Conservation (phyloP, 805 yeast genomes). For the Sugiyamaella floridensis region DNA sequence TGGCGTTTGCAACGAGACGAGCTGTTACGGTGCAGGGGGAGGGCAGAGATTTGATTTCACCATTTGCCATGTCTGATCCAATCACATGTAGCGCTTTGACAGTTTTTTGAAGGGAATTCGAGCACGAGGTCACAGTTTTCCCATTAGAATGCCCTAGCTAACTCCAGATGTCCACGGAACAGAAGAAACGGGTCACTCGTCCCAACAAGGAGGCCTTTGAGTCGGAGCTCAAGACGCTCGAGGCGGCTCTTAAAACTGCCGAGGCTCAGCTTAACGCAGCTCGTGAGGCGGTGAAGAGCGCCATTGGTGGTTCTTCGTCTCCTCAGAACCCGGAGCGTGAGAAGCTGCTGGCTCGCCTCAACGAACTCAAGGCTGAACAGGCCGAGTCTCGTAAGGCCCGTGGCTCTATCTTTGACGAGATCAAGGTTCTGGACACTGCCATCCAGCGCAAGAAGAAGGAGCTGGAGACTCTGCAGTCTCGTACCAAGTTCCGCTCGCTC, state of each 20-base stretch:
- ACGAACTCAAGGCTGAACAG: conserved; percentile 38
- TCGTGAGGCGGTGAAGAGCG: conserved; percentile 21
- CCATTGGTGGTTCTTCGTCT: conserved; percentile 14
- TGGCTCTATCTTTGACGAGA: conserved; percentile 48
- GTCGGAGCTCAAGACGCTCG: conserved; percentile 24
- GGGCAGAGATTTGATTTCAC: no score
- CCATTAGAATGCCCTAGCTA: neutral
- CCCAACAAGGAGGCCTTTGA: conserved; percentile 27
- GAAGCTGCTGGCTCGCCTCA: conserved; percentile 45
- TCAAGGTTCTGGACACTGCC: conserved; percentile 59
- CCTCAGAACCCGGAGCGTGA: conserved; percentile 39
- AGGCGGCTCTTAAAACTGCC: conserved; percentile 22
- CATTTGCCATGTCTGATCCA: no score
- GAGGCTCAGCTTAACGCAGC: conserved; percentile 24
- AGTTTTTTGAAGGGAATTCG: no score
- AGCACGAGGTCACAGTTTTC: no score
- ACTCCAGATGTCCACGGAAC: neutral
- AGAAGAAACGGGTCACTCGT: conserved; percentile 17
- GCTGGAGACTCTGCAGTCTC: conserved; percentile 63
- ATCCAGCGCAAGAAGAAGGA: conserved; percentile 72
- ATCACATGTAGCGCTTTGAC: no score
- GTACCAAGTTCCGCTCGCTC: conserved; percentile 48
- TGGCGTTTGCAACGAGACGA: no score
- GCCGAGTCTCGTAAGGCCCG: conserved; percentile 42
- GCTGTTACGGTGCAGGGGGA: no score